Conservation (phyloP, 805 yeast genomes). For the Candida awuae region DNA sequence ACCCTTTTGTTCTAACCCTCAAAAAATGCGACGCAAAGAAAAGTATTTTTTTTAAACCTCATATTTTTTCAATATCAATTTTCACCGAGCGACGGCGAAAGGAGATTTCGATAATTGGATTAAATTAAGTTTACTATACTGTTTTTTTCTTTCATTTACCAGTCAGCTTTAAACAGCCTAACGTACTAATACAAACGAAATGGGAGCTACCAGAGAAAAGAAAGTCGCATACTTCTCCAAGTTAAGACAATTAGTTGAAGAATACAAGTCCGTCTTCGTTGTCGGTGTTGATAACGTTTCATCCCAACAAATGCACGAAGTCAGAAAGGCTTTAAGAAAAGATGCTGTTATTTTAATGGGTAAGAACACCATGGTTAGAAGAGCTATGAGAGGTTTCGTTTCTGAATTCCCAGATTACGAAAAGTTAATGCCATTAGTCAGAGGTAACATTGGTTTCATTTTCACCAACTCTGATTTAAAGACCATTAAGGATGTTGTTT, state of each 20-base stretch:
- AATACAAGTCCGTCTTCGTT: slow-evolving; percentile 95
- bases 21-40: neutral
- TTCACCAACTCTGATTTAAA: slow-evolving; percentile 96
- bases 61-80: too few relatives aligned
- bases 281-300: slow-evolving; percentile 99
- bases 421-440: slow-evolving; percentile 88
- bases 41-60: too few relatives aligned
- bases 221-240: slow-evolving; percentile 91
- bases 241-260: slow-evolving; percentile 91
- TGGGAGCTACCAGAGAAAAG: slow-evolving; percentile 99
- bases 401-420: slow-evolving; percentile 93
- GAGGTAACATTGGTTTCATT: slow-evolving; percentile 99
- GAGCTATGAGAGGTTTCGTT: slow-evolving; percentile 96
- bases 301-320: slow-evolving; percentile 99
- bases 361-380: slow-evolving; percentile 99
- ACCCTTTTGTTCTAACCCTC: neutral
- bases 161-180: slow-evolving; percentile 82
- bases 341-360: slow-evolving; percentile 97
- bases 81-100: neutral
- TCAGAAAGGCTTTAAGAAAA: slow-evolving; percentile 94
- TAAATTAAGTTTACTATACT: neutral
- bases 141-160: neutral
- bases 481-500: slow-evolving; percentile 79
- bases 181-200: slow-evolving; percentile 74
- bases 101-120: neutral